phyloP scores from a whole-genome alignment of 2,329 filamentous ascomycete species.

The Teratosphaeria gauchensis region DNA sequence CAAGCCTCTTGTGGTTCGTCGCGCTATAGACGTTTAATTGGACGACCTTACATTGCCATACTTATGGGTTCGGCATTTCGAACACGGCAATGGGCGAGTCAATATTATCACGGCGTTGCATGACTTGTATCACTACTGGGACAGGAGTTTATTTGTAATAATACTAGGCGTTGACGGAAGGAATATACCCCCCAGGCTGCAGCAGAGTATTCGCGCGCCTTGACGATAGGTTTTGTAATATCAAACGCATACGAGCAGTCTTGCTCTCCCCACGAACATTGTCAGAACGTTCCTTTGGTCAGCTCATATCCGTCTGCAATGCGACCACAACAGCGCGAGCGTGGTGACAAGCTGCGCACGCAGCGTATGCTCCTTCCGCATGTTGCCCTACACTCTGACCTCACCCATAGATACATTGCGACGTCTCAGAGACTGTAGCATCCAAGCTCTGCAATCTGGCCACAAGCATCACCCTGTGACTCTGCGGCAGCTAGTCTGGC shows the following conservation, averaged over 20 bases:
- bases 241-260: neutral
- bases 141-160: neutral
- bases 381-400: too few species aligned
- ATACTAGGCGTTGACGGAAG: neutral
- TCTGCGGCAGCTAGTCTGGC: too few species aligned
- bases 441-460: too few species aligned
- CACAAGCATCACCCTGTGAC: too few species aligned
- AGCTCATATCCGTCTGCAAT: neutral
- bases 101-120: neutral
- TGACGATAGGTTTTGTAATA: neutral
- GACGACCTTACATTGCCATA: neutral
- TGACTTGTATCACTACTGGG: neutral
- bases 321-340: too few species aligned
- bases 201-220: neutral
- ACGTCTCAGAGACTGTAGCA: too few species aligned
- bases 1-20: neutral
- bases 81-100: too few species aligned
- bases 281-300: neutral
- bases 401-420: too few species aligned
- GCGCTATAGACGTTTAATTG: neutral
- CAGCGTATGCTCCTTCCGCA: too few species aligned
- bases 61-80: too few species aligned
- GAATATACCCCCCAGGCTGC: conserved; percentile 1
- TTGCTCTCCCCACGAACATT: neutral
- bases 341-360: too few species aligned